A percentile compares a stretch with the other conserved stretches of the same genome.
phyloP scores from a whole-genome alignment of 1,139 yeast species.

The Yamadazyma jaroonii region DNA sequence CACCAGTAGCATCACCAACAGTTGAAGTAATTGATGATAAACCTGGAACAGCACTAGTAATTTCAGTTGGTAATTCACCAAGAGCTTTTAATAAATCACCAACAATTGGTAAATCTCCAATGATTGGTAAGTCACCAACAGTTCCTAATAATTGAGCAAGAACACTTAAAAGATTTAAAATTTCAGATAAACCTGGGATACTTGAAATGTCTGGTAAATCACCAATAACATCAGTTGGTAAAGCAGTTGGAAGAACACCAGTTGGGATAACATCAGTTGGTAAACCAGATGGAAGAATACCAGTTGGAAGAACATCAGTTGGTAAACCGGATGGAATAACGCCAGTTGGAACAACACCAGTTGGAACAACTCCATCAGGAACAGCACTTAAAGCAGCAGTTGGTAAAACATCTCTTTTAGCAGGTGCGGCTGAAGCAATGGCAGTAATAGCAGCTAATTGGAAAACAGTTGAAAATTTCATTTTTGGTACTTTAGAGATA shows the following conservation, averaged over 20 bases:
- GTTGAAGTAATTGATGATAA: background rate
- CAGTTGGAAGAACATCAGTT: conserved; percentile 3
- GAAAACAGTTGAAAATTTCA: conserved; percentile 9
- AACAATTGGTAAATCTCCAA: conserved; percentile 6
- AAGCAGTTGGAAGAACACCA: conserved; percentile 3
- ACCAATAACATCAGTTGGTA: conserved; percentile 4
- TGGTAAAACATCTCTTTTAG: conserved; percentile 7
- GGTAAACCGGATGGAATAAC: background rate
- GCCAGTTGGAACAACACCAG: conserved; percentile 4
- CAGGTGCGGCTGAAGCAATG: conserved; percentile 8
- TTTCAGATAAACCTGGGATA: conserved; percentile 3
- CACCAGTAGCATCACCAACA: background rate
- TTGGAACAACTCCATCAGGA: conserved; percentile 4
- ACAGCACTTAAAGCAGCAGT: conserved; percentile 2
- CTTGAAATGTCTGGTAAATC: conserved; percentile 1
- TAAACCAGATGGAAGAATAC: conserved; percentile 1
- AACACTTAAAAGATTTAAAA: conserved; percentile 1
- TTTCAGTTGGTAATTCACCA: conserved; percentile 6
- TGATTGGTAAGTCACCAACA: conserved; percentile 6
- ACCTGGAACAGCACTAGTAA: conserved; percentile 2
- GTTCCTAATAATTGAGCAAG: conserved; percentile 5
- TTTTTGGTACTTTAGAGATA: conserved; percentile 1
- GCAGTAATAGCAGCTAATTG: conserved; percentile 6
- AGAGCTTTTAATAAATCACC: conserved; percentile 7
- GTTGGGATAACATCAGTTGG: conserved; percentile 5